Base-by-base conservation (phyloP, 371 early-diverging fungal genomes). In the Chytridium lagenaria region DNA sequence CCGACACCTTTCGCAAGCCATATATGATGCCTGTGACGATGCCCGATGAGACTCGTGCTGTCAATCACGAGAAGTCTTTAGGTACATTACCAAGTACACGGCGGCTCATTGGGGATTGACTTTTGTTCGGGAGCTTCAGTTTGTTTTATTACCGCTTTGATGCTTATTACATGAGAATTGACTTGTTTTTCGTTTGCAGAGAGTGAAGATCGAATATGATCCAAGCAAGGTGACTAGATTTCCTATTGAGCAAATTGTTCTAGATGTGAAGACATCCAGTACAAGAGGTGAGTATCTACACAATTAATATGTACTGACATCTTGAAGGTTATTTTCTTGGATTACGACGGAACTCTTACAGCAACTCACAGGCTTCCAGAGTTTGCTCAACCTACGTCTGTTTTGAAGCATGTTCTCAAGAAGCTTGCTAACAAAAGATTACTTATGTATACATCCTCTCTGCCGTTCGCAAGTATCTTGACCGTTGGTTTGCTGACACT, bases 21-120 rank as follows among this genome's bases (percentile, higher is more conserved):
- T 98, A 64, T 83, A 93, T 75, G 91, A 92, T 61, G 99, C 99
- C 12, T n/a, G 91, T 99, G 34, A 92, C 92, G 0, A 96, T 99
- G 97, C 80, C 93, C 0, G 88, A 91, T 2, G 91, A 93, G 36
- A 84, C 88, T 57, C 90, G 95, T 59, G 87, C 88, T 69, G 81
- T 87, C 49, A 96, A 95, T 83, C 94, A 97, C 81, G 90, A 93
- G 78, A 96, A 94, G 74, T 99, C 55, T 93, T 89, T 78, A 86
- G 93, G 16, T 97, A 98, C 82, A 97, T 99, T 23, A 93, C 89
- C 31, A 96, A 95, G 78, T 97, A 98, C 83, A 99, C 99, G 0
- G 99, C 99, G 7, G 93, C 96, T 5, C 94, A 95, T 83, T 99
- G 99, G 99, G 99, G 98, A 38, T 73, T 88, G 39, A 91, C 91